Base-by-base conservation (phyloP, 2,329 filamentous ascomycete species). In the Colletotrichum gigasporum region DNA sequence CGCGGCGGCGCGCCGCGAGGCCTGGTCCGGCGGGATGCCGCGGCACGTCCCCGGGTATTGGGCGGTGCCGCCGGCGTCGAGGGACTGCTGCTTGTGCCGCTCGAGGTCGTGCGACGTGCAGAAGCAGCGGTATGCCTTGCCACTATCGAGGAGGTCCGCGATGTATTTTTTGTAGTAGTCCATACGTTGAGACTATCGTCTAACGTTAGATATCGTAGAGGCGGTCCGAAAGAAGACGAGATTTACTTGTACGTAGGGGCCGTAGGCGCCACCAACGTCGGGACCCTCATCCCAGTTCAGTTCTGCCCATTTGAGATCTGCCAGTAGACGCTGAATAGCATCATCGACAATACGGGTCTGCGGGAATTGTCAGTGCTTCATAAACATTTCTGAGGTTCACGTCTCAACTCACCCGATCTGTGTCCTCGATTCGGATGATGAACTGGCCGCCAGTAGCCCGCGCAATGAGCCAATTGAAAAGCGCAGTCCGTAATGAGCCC, bases 231-330 rank as follows among this genome's bases (percentile, higher is more conserved):
- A 2, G 24, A 24, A 3, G 12, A 7, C n/a, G 18, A 37, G 48
- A 10, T 72, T 70, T 83, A 94, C 89, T 82, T 96, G 93, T 81
- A 87, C 87, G 76, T 97, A 99, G 0, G 96, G 93, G 2, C 94
- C 94, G 72, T 91, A 91, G 0, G 89, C 87, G 1, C 96, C 95
- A 34, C 91, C 92, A 37, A 93, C 84, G 71, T 91, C 87, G 4
- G 96, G 96, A 90, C 90, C 94, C 87, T 99, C 96, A 77, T 97
- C 94, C 95, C 95, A 99, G 55, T 90, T 81, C 30, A 99, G 80
- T 0, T 94, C 94, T 16, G 94, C 91, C 96, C 96, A 99, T 79
- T 85, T 83, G 56, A 99, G 78, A 74, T 98, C 95, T 63, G 91
- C 81, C 68, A 91, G 91, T 3, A 99, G 79, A 58, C 89, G 86